A percentile compares a stretch with the other conserved stretches of the same genome.
phyloP scores from a whole-genome alignment of 768 basidiomycete species.

The Mrakia gelida region DNA sequence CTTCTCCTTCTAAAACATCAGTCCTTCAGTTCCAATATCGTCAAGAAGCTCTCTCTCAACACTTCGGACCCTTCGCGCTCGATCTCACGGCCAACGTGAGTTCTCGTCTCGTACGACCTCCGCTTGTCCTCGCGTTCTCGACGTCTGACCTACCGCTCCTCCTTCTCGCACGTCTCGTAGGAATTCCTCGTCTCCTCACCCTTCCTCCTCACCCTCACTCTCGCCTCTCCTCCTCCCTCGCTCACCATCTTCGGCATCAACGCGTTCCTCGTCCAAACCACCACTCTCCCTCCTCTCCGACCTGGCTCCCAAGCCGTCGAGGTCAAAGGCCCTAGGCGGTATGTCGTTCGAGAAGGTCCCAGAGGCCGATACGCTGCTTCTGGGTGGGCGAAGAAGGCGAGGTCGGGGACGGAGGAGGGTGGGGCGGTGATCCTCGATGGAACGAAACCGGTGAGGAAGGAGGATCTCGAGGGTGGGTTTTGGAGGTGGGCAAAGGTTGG shows the following conservation, averaged over 20 bases:
- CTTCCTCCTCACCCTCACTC: background rate
- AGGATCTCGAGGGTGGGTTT: background rate
- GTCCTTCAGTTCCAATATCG: background rate
- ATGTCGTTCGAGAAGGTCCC: background rate
- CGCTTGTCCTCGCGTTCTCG: background rate
- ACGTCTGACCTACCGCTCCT: background rate
- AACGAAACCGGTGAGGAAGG: background rate
- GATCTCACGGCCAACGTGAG: conserved; percentile 2
- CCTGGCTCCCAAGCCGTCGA: background rate
- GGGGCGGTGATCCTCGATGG: background rate
- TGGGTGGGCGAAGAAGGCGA: background rate
- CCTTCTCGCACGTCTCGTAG: too few relatives aligned
- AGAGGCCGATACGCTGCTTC: background rate
- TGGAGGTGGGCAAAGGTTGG: conserved; percentile 1
- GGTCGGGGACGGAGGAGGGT: background rate
- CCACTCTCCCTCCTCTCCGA: background rate
- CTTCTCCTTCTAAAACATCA: background rate
- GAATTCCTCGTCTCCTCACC: background rate
- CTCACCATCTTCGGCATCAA: conserved; percentile 25
- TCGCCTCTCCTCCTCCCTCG: conserved; percentile 11
- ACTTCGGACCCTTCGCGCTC: background rate
- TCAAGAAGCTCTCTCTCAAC: background rate
- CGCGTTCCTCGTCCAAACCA: conserved; percentile 9
- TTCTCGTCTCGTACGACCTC: background rate
- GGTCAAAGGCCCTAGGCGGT: background rate